phyloP scores from a whole-genome alignment of 805 yeast genomes.

The Cyberlindnera bimundalis region DNA sequence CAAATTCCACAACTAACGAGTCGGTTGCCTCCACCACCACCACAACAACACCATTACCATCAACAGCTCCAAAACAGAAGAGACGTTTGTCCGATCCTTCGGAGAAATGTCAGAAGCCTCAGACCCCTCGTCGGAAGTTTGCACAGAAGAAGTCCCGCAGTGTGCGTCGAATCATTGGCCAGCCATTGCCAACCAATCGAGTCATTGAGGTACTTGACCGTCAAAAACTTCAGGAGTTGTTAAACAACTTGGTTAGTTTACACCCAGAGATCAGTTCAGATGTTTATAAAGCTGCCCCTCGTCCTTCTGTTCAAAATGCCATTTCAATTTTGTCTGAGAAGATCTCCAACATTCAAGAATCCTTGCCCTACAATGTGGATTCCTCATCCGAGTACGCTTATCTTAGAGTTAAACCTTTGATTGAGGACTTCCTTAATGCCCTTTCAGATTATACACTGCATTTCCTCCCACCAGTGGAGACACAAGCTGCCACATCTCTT shows the following conservation, averaged over 20 bases:
- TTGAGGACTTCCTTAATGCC: slow-evolving; percentile 66
- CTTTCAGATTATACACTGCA: slow-evolving; percentile 71
- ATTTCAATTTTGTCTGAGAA: slow-evolving; percentile 45
- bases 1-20: neutral
- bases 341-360: slow-evolving; percentile 37
- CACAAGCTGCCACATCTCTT: slow-evolving; percentile 47
- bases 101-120: slow-evolving; percentile 4
- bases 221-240: slow-evolving; percentile 47
- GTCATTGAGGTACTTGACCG: slow-evolving; percentile 67
- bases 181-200: slow-evolving; percentile 58
- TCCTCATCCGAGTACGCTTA: slow-evolving; percentile 71
- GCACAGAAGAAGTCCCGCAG: slow-evolving; percentile 4
- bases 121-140: slow-evolving; percentile 6
- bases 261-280: slow-evolving; percentile 64
- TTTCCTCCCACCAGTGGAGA: slow-evolving; percentile 68
- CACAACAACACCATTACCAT: neutral
- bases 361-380: slow-evolving; percentile 76
- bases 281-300: slow-evolving; percentile 50
- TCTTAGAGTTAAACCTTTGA: slow-evolving; percentile 61
- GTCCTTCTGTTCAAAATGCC: slow-evolving; percentile 53
- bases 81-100: slow-evolving; percentile 9
- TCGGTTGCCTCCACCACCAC: neutral
- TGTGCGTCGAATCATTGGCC: slow-evolving; percentile 41
- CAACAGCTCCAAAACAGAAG: slow-evolving; percentile 5
- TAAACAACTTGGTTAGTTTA: slow-evolving; percentile 48